These are phyloP conservation scores for Schizosaccharomyces lindneri DNA, from an alignment of 805 yeast genomes.

Conservation along the genomic window DNA sequence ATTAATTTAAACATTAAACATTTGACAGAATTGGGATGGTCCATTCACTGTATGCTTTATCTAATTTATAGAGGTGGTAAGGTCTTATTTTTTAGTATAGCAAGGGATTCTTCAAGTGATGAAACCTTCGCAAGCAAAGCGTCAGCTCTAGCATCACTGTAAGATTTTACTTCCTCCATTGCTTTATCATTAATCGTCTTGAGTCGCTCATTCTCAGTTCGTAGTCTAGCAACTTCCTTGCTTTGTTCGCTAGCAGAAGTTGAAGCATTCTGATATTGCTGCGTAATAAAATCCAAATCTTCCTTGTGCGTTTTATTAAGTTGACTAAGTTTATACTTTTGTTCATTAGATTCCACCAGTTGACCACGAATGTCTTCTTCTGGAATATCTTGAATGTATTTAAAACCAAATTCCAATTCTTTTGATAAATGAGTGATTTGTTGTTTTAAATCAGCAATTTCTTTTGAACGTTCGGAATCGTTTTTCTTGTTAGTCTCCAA, in stretches of 20 bases:
- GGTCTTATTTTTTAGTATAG: background rate
- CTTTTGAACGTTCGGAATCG: background rate
- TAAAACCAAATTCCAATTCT: background rate
- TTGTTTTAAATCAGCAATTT: background rate
- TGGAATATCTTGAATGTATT: background rate
- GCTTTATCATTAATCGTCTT: background rate
- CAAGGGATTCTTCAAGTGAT: background rate
- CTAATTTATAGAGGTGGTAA: background rate
- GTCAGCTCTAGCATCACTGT: background rate
- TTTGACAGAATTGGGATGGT: no score
- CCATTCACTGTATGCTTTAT: no score
- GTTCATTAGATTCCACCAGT: background rate
- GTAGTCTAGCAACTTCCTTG: constrained; percentile 1
- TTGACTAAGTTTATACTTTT: background rate
- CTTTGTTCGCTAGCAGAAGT: constrained; percentile 5
- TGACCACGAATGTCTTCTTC: background rate
- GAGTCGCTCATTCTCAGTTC: constrained; percentile 2
- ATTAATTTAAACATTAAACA: no score
- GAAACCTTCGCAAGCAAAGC: background rate
- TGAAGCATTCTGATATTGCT: constrained; percentile 7
- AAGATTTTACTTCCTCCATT: background rate
- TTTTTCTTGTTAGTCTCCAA: background rate
- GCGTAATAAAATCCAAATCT: constrained; percentile 5
- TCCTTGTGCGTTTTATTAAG: constrained; percentile 2
- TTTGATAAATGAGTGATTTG: background rate